Evolutionary conservation across 2,329 filamentous ascomycete genomes (phyloP), one percentile per base, ranked within the genome.

Genomic region (Nigrospora oryzae): DNA sequence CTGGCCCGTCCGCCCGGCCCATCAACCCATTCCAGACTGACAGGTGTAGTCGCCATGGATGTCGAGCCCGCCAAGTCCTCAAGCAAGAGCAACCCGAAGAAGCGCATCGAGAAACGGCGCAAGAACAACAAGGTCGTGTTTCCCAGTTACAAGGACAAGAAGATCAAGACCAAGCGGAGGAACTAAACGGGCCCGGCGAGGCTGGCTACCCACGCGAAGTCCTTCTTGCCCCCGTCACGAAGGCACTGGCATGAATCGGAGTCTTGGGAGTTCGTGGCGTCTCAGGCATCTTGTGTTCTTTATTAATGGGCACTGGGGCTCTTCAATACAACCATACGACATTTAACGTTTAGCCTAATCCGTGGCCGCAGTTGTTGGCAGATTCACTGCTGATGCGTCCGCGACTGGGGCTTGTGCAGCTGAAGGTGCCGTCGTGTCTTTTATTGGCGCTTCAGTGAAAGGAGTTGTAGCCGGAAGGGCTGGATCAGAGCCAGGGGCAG

Each of bases 111-210:
- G 61, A 83, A 81, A 70, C 70, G 72, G 58, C 73, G 66, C 53
- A 67, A 65, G 51, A 78, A 74, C 61, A 77, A 73, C 36, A 69
- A 69, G 48, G 81, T 83, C 48, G 76, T 80, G 17, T 84, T 83
- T 50, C 70, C 70, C 43, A 79, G 73, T 56, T 80, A 75, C 57
- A 72, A 72, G 49, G 73, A 78, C 46, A 69, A 70, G 50, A 61
- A 68, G 51, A 67, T 63, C 44, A 64, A 64, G 51, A 71, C 67
- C 56, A 73, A 69, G 63, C 58, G 55, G 52, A 28, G 23, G 23
- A 28, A 7, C 23, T 28, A 28, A 28, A 28, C 23, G 23, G 23
- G 23, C 6, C 19, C 23, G 8, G 23, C 10, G 23, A 28, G 23
- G 23, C 23, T 28, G 23, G 23, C 23, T 28, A 28, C 23, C 23